A percentile compares a stretch with the other conserved stretches of the same genome.
phyloP scores from a whole-genome alignment of 139 green algal species.

The Deuterostichococcus epilithicus region DNA sequence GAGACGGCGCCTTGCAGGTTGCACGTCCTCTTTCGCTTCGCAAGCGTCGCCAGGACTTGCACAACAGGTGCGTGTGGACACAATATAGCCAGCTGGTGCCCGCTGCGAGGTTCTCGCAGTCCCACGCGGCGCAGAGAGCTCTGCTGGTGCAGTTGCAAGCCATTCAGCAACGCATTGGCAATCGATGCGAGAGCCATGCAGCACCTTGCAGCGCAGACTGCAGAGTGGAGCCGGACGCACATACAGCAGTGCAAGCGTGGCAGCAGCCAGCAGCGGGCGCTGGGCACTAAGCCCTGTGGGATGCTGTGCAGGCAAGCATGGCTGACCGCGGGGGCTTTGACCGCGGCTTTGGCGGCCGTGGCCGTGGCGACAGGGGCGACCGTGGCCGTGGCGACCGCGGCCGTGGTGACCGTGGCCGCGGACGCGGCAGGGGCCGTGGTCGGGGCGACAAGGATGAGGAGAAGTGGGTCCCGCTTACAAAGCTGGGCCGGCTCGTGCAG shows the following conservation, averaged over 20 bases:
- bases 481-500: conserved; percentile 97
- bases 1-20: conserved; percentile 31
- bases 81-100: neutral
- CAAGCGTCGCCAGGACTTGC: neutral
- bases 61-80: neutral
- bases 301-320: conserved; percentile 27
- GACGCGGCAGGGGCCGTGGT: conserved; percentile 62
- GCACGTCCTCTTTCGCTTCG: neutral
- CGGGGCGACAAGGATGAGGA: conserved; percentile 83
- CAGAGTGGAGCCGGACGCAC: neutral
- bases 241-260: neutral
- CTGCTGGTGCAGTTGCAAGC: too few species aligned
- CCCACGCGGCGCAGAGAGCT: too few species aligned
- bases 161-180: too few species aligned
- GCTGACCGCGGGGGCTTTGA: conserved; percentile 85
- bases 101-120: too few species aligned
- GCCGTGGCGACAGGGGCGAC: conserved; percentile 31
- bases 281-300: neutral
- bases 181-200: too few species aligned
- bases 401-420: conserved; percentile 62
- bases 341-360: conserved; percentile 82
- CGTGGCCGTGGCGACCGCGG: conserved; percentile 59
- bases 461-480: conserved; percentile 96
- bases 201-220: too few species aligned
- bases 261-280: neutral